Conservation (phyloP, 441 rosid genomes). For the Gossypium gossypioides region DNA sequence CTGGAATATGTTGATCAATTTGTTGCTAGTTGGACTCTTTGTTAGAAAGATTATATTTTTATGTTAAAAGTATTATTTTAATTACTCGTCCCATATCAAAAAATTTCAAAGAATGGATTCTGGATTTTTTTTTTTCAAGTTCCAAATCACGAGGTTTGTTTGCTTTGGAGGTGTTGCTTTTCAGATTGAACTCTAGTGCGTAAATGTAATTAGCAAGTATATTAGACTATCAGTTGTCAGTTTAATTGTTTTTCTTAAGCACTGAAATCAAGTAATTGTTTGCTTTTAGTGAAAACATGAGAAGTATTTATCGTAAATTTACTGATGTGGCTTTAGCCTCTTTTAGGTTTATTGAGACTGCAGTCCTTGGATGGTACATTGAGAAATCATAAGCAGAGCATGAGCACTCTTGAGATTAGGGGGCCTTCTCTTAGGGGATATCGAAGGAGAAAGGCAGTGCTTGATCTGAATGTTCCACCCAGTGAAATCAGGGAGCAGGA, state of each 20-base stretch:
- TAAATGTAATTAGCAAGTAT: not conserved
- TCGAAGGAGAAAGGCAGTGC: conserved; percentile 48
- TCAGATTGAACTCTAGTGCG: not conserved
- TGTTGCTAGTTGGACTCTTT: no score
- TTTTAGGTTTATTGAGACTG: conserved; percentile 1
- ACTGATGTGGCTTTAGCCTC: not conserved
- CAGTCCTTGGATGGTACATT: not conserved
- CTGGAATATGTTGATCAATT: no score
- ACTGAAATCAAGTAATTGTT: not conserved
- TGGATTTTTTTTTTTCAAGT: not conserved
- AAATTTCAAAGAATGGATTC: not conserved
- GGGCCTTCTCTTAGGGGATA: conserved; percentile 33
- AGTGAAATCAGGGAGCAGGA: conserved; percentile 43
- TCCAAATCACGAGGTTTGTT: not conserved
- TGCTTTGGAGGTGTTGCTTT: not conserved
- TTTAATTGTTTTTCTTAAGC: not conserved
- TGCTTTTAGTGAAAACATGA: not conserved
- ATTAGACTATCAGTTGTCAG: not conserved
- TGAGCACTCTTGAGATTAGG: conserved; percentile 51
- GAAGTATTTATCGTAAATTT: not conserved
- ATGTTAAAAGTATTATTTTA: no score
- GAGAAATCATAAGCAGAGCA: conserved; percentile 16
- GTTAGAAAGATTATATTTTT: no score
- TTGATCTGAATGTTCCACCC: conserved; percentile 56
- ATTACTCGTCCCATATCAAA: no score